Base-by-base conservation (phyloP, 202 grass and related monocot species). In the Zoysia matrella region DNA sequence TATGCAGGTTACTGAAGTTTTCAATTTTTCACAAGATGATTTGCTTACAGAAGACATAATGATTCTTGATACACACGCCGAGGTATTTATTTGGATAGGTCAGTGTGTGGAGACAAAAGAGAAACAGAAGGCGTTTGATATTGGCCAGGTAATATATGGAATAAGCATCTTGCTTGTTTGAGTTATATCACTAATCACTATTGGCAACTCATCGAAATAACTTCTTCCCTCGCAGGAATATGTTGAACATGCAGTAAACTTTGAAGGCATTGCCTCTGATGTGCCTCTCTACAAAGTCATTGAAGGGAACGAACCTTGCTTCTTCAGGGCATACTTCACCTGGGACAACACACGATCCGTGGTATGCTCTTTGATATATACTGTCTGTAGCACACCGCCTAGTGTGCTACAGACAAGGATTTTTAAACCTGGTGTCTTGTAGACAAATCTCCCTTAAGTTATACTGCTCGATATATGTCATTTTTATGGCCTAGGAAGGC, bases 11-110 rank as follows among this genome's bases (percentile, higher is more conserved):
- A 88, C 76, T 42, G 96, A 98, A 82, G 71, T 98, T 79, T 93
- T 76, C 73, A 98, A 90, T 86, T 98, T 98, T 92, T 90, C 89
- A 48, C 96, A 98, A 98, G 96, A 98, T 89, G 96, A 98, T 90
- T 83, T 98, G 56, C 84, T 99, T 86, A 95, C 96, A 50, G 96
- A 99, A 88, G 96, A 99, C 69, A 86, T 87, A 43, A 91, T 95
- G 83, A 88, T 95, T 85, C 89, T 95, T 66, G 92, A 95, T 73
- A 93, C 87, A 77, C 81, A 86, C 30, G 60, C 68, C 2, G 90
- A 93, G 74, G 83, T 99, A 71, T 94, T 99, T 83, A 72, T 94
- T 85, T 99, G 93, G 96, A 79, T 95, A 51, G 96, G 96, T 85
- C 92, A 91, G 57, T 88, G 77, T 86, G 96, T 92, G 68, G 96